Evolutionary conservation across 2,329 filamentous ascomycete genomes (phyloP), one percentile per base, ranked within the genome.

Genomic region (Diplodia scrobiculata): DNA sequence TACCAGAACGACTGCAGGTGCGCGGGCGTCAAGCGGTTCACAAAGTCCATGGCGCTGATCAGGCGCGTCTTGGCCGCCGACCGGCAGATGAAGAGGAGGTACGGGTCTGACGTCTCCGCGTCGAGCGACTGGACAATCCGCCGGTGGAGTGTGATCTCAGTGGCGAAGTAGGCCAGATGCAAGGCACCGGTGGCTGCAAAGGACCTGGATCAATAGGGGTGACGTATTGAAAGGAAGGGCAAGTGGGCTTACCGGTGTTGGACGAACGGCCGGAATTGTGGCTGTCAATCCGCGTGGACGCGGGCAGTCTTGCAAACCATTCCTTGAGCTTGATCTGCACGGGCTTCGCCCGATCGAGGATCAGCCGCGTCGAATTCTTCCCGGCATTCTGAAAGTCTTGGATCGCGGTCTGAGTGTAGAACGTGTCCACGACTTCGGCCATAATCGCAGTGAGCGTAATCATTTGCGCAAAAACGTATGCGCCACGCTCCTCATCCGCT

Each of bases 21-120:
- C 41, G 89, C 87, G 0, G 92, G 91, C 52, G 90, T 92, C 36
- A 98, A 85, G 0, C 94, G 89, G 78, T 97, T 97, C 72, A 97
- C 92, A 78, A 97, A 97, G 76, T 98, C 94, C 91, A 98, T 96
- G 69, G 93, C 92, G 25, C 91, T 96, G 74, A 97, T 97, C 38
- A 98, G 84, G 5, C 94, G 89, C 0, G 94, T 96, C 77, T 97
- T 97, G 63, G 94, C 94, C 3, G 94, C 94, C 66, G 89, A 93
- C 63, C 94, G 92, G 78, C 93, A 97, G 71, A 97, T 97, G 77
- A 96, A 91, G 65, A 92, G 86, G 59, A 96, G 87, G 72, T 97
- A 96, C 0, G 89, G 85, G 41, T 67, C 66, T 3, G 82, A 78
- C 17, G 79, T 77, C 0, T 81, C 77, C 0, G 79, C 73, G 48